These are phyloP conservation scores for Melanogaster broomeanus DNA, from an alignment of 768 basidiomycete genomes.

Conservation along the genomic window DNA sequence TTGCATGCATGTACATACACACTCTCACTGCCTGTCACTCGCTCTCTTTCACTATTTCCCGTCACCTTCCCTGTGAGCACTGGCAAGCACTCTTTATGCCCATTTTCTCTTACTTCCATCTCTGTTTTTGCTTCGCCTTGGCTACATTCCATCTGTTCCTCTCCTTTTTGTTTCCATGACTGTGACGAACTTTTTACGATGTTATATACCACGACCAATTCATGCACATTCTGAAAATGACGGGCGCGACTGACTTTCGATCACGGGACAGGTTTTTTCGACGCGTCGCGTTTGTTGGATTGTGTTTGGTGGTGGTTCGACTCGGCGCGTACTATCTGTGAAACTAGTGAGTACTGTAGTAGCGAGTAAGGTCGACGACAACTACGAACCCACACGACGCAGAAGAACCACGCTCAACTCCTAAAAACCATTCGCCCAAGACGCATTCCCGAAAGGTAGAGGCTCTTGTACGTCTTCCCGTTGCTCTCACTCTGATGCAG, in stretches of 20 bases:
- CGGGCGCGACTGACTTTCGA: conserved; percentile 18
- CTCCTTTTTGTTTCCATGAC: conserved; percentile 21
- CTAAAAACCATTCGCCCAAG: conserved; percentile 45
- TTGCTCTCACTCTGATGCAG: conserved; percentile 22
- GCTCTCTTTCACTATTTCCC: conserved; percentile 3
- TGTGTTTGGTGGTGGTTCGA: conserved; percentile 18
- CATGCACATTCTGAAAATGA: conserved; percentile 25
- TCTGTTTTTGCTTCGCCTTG: background rate
- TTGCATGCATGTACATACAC: background rate
- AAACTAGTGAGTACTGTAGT: too few species aligned
- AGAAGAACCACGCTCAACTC: background rate
- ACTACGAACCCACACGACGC: background rate
- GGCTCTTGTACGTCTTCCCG: background rate
- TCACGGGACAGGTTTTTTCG: conserved; percentile 17
- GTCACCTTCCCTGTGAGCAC: conserved; percentile 6
- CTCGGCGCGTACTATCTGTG: background rate
- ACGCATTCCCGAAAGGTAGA: conserved; percentile 47
- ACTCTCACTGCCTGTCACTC: background rate
- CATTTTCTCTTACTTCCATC: background rate
- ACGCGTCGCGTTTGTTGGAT: conserved; percentile 20
- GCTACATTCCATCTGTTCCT: background rate
- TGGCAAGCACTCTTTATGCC: background rate
- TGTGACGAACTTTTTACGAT: conserved; percentile 28
- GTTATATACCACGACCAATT: conserved; percentile 23
- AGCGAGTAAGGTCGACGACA: background rate